Conservation (phyloP, 768 basidiomycete species). For the Suillus lakei region DNA sequence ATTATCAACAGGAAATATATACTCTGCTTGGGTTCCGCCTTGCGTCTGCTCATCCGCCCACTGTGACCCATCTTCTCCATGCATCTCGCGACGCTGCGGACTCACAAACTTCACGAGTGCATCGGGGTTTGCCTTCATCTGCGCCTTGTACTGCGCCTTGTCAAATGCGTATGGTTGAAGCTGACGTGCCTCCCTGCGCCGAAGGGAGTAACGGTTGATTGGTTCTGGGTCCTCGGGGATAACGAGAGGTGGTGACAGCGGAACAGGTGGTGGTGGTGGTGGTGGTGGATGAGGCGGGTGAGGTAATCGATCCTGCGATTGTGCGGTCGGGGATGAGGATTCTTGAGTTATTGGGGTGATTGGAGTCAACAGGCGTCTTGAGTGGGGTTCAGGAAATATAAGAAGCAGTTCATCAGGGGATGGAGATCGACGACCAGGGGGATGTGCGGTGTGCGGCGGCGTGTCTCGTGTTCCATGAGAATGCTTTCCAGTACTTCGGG, state of each 20-base stretch:
- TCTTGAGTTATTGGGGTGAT: neutral
- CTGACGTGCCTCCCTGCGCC: slow-evolving; percentile 58
- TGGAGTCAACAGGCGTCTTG: neutral
- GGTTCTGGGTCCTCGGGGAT: slow-evolving; percentile 24
- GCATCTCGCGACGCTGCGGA: slow-evolving; percentile 29
- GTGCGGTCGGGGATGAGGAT: neutral
- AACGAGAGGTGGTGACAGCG: slow-evolving; percentile 2
- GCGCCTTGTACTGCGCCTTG: slow-evolving; percentile 51
- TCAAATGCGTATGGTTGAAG: slow-evolving; percentile 67
- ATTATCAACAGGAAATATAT: slow-evolving; percentile 26
- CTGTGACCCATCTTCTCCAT: slow-evolving; percentile 29
- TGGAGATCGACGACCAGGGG: slow-evolving; percentile 10
- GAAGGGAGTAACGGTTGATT: slow-evolving; percentile 54
- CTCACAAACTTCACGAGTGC: slow-evolving; percentile 62
- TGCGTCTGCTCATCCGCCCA: slow-evolving; percentile 32
- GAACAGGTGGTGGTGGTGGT: slow-evolving; percentile 15
- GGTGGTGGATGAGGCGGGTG: slow-evolving; percentile 10
- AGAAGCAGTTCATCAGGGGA: slow-evolving; percentile 31
- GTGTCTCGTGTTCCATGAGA: slow-evolving; percentile 30
- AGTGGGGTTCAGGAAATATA: slow-evolving; percentile 10
- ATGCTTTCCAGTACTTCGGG: neutral
- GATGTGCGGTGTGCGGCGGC: slow-evolving; percentile 14
- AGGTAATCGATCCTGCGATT: neutral
- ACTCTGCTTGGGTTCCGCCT: slow-evolving; percentile 31
- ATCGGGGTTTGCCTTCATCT: slow-evolving; percentile 61